phyloP scores from a whole-genome alignment of 305 asterid genomes.

The Galium porrigens region DNA sequence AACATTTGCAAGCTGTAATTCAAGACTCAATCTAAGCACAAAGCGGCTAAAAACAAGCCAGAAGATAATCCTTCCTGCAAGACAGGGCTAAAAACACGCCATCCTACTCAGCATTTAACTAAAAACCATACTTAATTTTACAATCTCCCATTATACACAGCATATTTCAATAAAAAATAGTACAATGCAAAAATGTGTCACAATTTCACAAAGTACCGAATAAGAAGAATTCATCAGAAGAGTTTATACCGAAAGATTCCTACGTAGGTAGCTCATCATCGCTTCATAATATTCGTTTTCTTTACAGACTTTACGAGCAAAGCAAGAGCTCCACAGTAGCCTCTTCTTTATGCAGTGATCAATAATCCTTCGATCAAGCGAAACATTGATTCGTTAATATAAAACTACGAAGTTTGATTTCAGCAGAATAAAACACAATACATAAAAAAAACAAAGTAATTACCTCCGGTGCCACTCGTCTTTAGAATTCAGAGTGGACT shows the following conservation, averaged over 20 bases:
- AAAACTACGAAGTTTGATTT: background rate
- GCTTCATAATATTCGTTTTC: conserved; percentile 95
- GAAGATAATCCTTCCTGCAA: background rate
- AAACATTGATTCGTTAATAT: conserved; percentile 13
- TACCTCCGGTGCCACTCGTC: conserved; percentile 97
- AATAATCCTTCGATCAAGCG: conserved; percentile 46
- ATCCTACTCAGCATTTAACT: conserved; percentile 2
- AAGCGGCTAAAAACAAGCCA: background rate
- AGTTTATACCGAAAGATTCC: conserved; percentile 72
- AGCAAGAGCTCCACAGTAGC: conserved; percentile 58
- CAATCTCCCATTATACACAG: background rate
- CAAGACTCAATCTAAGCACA: background rate
- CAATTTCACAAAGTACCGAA: conserved; percentile 9
- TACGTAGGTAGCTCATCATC: conserved; percentile 87
- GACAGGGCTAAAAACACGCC: background rate
- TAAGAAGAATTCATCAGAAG: conserved; percentile 6
- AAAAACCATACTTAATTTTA: background rate
- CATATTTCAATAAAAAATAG: background rate
- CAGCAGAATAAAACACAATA: background rate
- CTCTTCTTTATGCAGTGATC: conserved; percentile 86
- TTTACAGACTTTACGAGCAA: conserved; percentile 85
- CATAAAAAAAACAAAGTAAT: background rate
- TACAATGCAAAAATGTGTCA: background rate
- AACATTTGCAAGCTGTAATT: background rate
- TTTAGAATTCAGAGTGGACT: conserved; percentile 64